These are phyloP conservation scores for Colletotrichum tropicale DNA, from an alignment of 2,329 filamentous ascomycete genomes.

Conservation along the genomic window DNA sequence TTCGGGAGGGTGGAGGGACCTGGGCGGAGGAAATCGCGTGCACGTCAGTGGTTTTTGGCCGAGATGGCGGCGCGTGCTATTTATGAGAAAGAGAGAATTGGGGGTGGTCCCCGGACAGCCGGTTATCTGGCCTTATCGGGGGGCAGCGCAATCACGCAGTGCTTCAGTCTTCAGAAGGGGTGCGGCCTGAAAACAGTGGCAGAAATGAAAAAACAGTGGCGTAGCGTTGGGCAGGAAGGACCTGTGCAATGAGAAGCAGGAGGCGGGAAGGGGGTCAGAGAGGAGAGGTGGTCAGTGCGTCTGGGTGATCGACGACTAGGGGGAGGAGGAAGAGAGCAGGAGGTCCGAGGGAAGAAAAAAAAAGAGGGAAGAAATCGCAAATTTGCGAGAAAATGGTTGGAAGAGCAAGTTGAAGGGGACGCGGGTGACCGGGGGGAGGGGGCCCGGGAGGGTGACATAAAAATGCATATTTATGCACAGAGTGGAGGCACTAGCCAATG, in stretches of 20 bases:
- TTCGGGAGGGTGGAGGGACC: conserved; percentile 30
- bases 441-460: conserved; percentile 7
- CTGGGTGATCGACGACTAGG: conserved; percentile 16
- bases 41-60: conserved; percentile 48
- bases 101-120: conserved; percentile 34
- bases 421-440: background rate
- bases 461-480: conserved; percentile 21
- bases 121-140: conserved; percentile 43
- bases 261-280: conserved; percentile 16
- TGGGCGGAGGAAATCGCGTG: conserved; percentile 49
- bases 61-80: conserved; percentile 50
- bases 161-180: conserved; percentile 7
- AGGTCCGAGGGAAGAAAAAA: conserved; percentile 5
- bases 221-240: conserved; percentile 27
- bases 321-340: background rate
- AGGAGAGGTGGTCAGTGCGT: conserved; percentile 20
- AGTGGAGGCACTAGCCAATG: conserved; percentile 5
- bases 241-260: conserved; percentile 12
- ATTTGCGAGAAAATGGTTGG: conserved; percentile 24
- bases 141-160: conserved; percentile 17
- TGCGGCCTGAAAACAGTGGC: conserved; percentile 15
- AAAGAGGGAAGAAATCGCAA: conserved; percentile 32
- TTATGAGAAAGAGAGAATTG: conserved; percentile 44
- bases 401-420: conserved; percentile 15
- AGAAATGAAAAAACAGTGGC: conserved; percentile 39